Base-by-base conservation (phyloP, 805 yeast species). In the Blastobotrys peoriensis region DNA sequence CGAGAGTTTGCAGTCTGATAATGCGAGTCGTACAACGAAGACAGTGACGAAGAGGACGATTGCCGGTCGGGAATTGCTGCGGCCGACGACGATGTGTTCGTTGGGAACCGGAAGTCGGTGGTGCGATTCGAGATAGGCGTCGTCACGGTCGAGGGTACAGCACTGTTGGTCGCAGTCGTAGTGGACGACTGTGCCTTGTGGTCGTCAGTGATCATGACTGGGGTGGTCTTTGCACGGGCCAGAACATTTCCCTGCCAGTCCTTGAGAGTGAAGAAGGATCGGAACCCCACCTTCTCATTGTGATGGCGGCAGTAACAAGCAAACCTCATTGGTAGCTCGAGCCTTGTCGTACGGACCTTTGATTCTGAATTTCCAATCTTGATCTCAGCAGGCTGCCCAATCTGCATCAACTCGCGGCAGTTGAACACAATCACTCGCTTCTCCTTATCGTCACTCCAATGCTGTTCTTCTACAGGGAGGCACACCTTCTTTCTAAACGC, bases 241-340 rank as follows among this genome's bases (percentile, higher is more conserved):
- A 91, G 72, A 3, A 87, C 71, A 19, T 72, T 69, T 18, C 81
- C 83, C 5, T 69, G 59, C 45, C 69, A 59, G 61, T 89, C 79
- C 49, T 78, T 81, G 40, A 91, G 59, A 2, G 83, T 76, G 42
- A 63, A 57, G 37, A 53, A 56, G 1, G 59, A 62, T 40, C 59
- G 47, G 68, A 89, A 91, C 1, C 98, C 98, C 34, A 74, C 74
- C n/a, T 81, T 69, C 50, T 89, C 96, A 52, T 80, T 79, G 64
- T 93, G 98, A 64, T 93, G 98, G 52, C 98, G 78, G 66, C 98
- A 93, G 62, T 93, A 91, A 64, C 98, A 91, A 6, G 91, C 91
- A 35, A 93, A 78, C 64, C 98, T 77, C 19, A 96, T 68, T 17
- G 78, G 76, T 3, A 79, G 60, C 40, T 74, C 78, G 16, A 77